Evolutionary conservation across 2,329 filamentous ascomycete species (phyloP), one percentile per base, ranked within the genome.

Genomic region (Curvularia sp.): DNA sequence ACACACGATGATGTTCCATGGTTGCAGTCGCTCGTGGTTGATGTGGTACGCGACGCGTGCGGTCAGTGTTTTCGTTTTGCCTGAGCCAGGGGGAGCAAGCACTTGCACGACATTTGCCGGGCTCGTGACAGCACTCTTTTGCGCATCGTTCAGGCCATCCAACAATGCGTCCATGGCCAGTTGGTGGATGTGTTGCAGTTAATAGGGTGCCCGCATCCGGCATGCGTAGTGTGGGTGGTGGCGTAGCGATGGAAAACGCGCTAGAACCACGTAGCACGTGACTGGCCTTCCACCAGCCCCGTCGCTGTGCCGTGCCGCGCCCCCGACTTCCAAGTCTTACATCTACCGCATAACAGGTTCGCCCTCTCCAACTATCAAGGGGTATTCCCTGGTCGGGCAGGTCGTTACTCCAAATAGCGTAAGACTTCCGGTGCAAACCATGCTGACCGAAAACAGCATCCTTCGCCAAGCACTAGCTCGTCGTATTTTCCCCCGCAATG

Each of bases 1-100:
- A 61, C 94, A 95, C 59, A 97, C 94, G 59, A 99, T 88, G 69
- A 98, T 88, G 79, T 97, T 92, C 80, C 90, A 88, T 70, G 94
- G 94, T 56, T 87, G 85, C 67, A 92, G 86, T 42, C 88, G 86
- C 67, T 86, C 81, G 68, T 90, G 83, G 50, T 89, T 86, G 53
- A 97, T 85, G 30, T 97, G 86, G 83, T 94, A 96, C 68, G 93
- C 93, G 57, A 97, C 92, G 62, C 95, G 90, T 44, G 93, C 92
- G 0, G 93, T 97, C 53, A 99, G 83, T 0, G 95, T 98, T 77
- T 97, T 96, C 13, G 94, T 99, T 79, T 99, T 98, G 20, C 95
- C 94, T 61, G 87, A 89, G 33, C 87, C 87, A 24, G 87, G 87
- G 51, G 86, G 85, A 6, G 86, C 86, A 31, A 88, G 83, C 3